Evolutionary conservation across 345 rosid species (phyloP).

Genomic region (Arabis hirsuta): DNA sequence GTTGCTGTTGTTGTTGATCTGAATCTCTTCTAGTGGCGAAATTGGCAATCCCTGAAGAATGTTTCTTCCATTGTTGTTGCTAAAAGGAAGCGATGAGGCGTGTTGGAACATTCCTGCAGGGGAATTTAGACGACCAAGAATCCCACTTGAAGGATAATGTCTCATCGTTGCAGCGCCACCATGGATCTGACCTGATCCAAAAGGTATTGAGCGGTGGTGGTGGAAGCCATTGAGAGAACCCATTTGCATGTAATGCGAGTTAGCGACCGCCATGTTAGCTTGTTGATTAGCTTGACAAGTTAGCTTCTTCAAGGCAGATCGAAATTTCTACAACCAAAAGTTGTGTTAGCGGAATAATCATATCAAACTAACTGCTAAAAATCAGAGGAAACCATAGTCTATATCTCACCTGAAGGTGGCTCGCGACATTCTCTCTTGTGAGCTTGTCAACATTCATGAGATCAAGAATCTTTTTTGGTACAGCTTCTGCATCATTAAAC

Average conservation of each 20-base stretch:
- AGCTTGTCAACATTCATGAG: slow-evolving; percentile 86
- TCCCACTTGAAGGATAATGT: slow-evolving; percentile 54
- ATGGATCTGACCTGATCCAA: slow-evolving; percentile 56
- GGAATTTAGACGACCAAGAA: slow-evolving; percentile 64
- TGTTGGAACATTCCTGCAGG: slow-evolving; percentile 60
- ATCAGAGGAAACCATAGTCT: slow-evolving; percentile 1
- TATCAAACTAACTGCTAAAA: not conserved
- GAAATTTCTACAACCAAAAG: slow-evolving; percentile 40
- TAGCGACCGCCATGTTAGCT: slow-evolving; percentile 47
- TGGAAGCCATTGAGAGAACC: slow-evolving; percentile 55
- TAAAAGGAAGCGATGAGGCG: slow-evolving; percentile 39
- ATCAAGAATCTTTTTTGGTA: slow-evolving; percentile 92
- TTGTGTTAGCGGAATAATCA: not conserved
- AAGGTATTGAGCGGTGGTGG: slow-evolving; percentile 41
- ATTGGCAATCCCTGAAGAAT: slow-evolving; percentile 41
- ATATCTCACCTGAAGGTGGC: slow-evolving; percentile 82
- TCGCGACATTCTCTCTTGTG: slow-evolving; percentile 89
- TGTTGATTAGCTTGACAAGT: slow-evolving; percentile 41
- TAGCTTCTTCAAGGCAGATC: slow-evolving; percentile 35
- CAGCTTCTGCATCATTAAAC: slow-evolving; percentile 71
- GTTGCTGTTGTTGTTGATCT: slow-evolving; percentile 32
- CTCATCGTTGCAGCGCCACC: slow-evolving; percentile 49
- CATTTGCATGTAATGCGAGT: slow-evolving; percentile 61
- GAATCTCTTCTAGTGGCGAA: slow-evolving; percentile 55
- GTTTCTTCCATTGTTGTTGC: slow-evolving; percentile 41